phyloP scores from a whole-genome alignment of 2,329 filamentous ascomycete species.

The Claviceps africana region DNA sequence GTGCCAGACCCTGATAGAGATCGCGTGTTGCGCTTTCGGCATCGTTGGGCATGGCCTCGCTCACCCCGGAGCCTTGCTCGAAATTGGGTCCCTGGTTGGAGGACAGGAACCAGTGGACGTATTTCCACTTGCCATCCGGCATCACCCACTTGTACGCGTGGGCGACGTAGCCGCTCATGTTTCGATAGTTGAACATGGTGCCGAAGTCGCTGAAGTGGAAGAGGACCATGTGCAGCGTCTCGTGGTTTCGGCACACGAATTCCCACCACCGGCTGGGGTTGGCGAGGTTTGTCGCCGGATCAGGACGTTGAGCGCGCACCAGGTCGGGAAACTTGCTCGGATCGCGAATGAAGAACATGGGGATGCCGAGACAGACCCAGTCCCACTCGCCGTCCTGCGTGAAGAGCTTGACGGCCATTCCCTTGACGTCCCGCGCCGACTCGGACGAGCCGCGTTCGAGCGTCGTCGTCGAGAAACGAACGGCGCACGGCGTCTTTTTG shows the following conservation, averaged over 20 bases:
- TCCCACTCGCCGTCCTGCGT: constrained; percentile 61
- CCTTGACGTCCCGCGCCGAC: constrained; percentile 54
- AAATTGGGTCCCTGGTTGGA: constrained; percentile 48
- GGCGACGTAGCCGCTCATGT: constrained; percentile 55
- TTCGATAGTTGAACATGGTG: constrained; percentile 49
- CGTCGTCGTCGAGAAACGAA: constrained; percentile 59
- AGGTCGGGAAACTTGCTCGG: constrained; percentile 62
- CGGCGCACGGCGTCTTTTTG: constrained; percentile 42
- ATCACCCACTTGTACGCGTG: constrained; percentile 56
- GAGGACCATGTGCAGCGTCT: constrained; percentile 51
- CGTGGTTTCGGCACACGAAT: constrained; percentile 42
- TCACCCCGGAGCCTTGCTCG: constrained; percentile 43
- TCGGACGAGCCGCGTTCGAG: constrained; percentile 53
- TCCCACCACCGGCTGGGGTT: constrained; percentile 48
- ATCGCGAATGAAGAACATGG: constrained; percentile 64
- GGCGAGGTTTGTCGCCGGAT: constrained; percentile 57
- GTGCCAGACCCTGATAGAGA: constrained; percentile 47
- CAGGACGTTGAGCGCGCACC: constrained; percentile 65
- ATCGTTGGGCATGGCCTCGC: constrained; percentile 37
- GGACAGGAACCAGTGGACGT: constrained; percentile 51
- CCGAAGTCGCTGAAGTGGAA: constrained; percentile 52
- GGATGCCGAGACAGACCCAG: constrained; percentile 64
- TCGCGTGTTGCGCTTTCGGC: constrained; percentile 52
- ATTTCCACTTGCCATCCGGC: constrained; percentile 50
- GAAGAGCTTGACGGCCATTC: constrained; percentile 45